These are phyloP conservation scores for Tylopilus intermedius DNA, from an alignment of 768 basidiomycete species.

Conservation along the genomic window DNA sequence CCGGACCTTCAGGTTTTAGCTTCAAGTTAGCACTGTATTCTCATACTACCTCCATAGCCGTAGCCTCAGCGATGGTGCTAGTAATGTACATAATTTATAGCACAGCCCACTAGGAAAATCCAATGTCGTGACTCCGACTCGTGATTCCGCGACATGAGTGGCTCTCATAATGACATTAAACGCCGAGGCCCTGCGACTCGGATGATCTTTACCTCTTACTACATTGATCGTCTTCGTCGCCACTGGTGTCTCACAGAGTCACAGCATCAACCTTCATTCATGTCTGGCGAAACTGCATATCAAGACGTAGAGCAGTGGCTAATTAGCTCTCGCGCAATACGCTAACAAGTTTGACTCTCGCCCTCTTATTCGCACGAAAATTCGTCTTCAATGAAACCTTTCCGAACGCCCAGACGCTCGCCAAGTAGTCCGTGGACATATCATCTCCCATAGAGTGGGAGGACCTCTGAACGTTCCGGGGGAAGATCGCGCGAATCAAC, in stretches of 20 bases:
- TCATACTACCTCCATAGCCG: conserved; percentile 10
- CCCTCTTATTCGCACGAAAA: background rate
- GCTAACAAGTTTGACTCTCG: background rate
- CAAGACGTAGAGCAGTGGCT: conserved; percentile 6
- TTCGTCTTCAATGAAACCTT: background rate
- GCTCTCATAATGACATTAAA: background rate
- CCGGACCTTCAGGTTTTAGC: background rate
- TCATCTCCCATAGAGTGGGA: background rate
- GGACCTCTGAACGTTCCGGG: background rate
- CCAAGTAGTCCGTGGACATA: background rate
- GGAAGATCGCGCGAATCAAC: conserved; percentile 12
- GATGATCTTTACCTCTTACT: conserved; percentile 16
- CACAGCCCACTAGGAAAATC: conserved; percentile 3
- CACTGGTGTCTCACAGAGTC: background rate
- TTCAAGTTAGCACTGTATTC: conserved; percentile 16
- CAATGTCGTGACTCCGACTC: background rate
- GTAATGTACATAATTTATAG: conserved; percentile 19
- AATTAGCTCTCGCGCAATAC: background rate
- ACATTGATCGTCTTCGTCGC: conserved; percentile 16
- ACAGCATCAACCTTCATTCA: conserved; percentile 15
- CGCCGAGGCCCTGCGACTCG: background rate
- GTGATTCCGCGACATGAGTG: too few relatives aligned
- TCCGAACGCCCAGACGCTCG: background rate
- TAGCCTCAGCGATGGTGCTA: background rate
- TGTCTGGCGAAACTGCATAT: conserved; percentile 16